Evolutionary conservation across 1,284 basidiomycete species (phyloP).

Genomic region (Anthracocystis setariae): DNA sequence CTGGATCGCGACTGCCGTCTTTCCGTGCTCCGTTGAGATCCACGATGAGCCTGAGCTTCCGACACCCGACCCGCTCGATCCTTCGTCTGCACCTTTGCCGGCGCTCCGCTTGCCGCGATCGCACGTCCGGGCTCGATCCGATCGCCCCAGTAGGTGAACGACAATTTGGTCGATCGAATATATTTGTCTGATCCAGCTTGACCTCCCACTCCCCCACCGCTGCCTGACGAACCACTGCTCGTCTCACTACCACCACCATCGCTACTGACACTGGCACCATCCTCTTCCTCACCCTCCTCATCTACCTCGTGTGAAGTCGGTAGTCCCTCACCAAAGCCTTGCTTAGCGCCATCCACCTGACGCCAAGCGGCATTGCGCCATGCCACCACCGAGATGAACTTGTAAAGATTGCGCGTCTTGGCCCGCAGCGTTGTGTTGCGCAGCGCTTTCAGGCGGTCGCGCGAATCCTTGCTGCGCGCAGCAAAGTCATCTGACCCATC

Average conservation of each 20-base stretch:
- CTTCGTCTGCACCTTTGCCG: not conserved
- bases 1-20: constrained; percentile 16
- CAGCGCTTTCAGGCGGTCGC: constrained; percentile 57
- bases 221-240: constrained; percentile 21
- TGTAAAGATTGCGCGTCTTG: constrained; percentile 62
- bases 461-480: constrained; percentile 55
- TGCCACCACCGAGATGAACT: constrained; percentile 50
- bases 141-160: constrained; percentile 60
- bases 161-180: constrained; percentile 55
- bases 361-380: constrained; percentile 42
- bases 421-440: constrained; percentile 56
- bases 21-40: constrained; percentile 6
- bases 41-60: constrained; percentile 1
- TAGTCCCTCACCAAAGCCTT: constrained; percentile 23
- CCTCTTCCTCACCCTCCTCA: constrained; percentile 49
- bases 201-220: constrained; percentile 46
- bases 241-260: constrained; percentile 20
- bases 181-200: constrained; percentile 44
- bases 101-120: constrained; percentile 4
- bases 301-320: constrained; percentile 47
- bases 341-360: constrained; percentile 3
- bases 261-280: constrained; percentile 24
- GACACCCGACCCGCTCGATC: not conserved
- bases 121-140: constrained; percentile 44
- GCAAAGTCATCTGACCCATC: constrained; percentile 39